Conservation (phyloP, 345 rosid species). For the Moricandia moricandioides region DNA sequence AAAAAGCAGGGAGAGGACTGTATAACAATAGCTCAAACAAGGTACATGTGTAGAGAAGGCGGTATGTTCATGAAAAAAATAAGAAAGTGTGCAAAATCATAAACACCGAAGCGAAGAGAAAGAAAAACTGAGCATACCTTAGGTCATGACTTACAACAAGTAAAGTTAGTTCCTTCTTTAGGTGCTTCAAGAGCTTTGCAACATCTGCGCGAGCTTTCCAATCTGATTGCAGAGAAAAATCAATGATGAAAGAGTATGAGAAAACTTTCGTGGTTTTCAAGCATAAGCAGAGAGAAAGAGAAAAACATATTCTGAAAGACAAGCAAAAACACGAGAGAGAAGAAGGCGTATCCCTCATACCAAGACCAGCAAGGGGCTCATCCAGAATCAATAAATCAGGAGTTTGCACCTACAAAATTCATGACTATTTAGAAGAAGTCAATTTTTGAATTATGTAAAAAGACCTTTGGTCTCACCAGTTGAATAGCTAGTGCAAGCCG, state of each 20-base stretch:
- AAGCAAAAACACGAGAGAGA: neutral
- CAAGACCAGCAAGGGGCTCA: constrained; percentile 97
- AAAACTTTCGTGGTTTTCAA: neutral
- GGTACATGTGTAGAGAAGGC: neutral
- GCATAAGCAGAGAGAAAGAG: constrained; percentile 7
- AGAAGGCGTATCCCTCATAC: constrained; percentile 44
- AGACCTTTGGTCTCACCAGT: constrained; percentile 50
- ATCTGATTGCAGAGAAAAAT: constrained; percentile 46
- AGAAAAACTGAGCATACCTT: constrained; percentile 49
- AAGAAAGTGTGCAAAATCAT: constrained; percentile 8
- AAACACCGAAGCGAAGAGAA: constrained; percentile 19
- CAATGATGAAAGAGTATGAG: constrained; percentile 7
- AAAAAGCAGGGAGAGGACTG: neutral
- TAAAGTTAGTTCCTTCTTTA: constrained; percentile 76
- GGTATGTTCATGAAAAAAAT: constrained; percentile 1
- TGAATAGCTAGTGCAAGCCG: constrained; percentile 92
- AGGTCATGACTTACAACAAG: constrained; percentile 95
- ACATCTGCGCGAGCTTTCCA: constrained; percentile 96
- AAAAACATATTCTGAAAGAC: neutral
- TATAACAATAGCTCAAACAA: neutral
- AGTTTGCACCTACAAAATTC: constrained; percentile 63
- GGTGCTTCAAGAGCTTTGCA: constrained; percentile 76
- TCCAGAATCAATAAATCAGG: constrained; percentile 86
- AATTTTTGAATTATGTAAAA: neutral
- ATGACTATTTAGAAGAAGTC: neutral